Percentiles rank a stretch among this genome's conserved stretches.
phyloP scores from a whole-genome alignment of 2,329 filamentous ascomycete genomes.

The Penicillium capsulatum region DNA sequence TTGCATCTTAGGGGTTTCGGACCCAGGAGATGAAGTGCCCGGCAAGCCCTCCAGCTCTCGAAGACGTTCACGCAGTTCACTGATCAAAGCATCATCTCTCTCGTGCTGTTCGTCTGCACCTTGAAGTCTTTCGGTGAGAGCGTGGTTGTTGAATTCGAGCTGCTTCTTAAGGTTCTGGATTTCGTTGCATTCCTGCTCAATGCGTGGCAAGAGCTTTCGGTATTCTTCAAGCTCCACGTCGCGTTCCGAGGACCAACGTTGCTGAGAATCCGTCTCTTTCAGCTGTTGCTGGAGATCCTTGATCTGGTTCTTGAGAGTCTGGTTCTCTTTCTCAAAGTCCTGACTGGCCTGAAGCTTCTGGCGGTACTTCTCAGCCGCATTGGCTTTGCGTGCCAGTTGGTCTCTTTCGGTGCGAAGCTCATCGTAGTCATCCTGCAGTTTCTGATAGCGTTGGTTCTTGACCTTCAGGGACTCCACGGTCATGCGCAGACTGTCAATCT shows the following conservation, averaged over 20 bases:
- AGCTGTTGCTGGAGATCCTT: slow-evolving; percentile 46
- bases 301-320: slow-evolving; percentile 44
- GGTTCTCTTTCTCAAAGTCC: slow-evolving; percentile 48
- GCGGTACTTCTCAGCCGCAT: slow-evolving; percentile 48
- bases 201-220: slow-evolving; percentile 43
- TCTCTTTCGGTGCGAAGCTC: slow-evolving; percentile 48
- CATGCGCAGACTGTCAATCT: slow-evolving; percentile 44
- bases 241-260: slow-evolving; percentile 39
- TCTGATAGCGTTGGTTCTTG: slow-evolving; percentile 45
- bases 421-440: slow-evolving; percentile 48
- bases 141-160: slow-evolving; percentile 48
- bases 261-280: slow-evolving; percentile 43
- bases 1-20: slow-evolving; percentile 38
- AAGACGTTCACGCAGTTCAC: slow-evolving; percentile 41
- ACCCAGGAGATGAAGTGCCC: slow-evolving; percentile 38
- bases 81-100: slow-evolving; percentile 40
- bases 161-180: slow-evolving; percentile 48
- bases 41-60: slow-evolving; percentile 41
- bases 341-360: slow-evolving; percentile 49
- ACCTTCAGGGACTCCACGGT: slow-evolving; percentile 43
- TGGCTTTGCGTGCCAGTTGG: slow-evolving; percentile 46
- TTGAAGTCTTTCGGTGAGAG: slow-evolving; percentile 43
- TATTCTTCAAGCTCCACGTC: slow-evolving; percentile 44
- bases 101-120: slow-evolving; percentile 43
- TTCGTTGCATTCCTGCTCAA: slow-evolving; percentile 48